These are phyloP conservation scores for Claviceps sorghi DNA, from an alignment of 2,329 filamentous ascomycete genomes.

Conservation along the genomic window DNA sequence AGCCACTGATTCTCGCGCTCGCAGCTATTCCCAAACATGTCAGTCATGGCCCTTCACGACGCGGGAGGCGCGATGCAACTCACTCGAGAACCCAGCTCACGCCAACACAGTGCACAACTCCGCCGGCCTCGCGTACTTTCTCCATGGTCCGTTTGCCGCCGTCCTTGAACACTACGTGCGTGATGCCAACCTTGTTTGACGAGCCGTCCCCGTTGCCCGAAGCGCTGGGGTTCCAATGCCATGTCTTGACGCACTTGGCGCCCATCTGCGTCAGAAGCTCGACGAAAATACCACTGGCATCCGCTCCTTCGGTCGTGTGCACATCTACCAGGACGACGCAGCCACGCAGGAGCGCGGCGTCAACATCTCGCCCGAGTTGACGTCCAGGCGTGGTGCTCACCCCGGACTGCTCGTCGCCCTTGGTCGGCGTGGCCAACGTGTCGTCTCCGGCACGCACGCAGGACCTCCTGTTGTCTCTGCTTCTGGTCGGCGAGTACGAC, in stretches of 20 bases:
- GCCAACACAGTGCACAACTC: conserved; percentile 71
- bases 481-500: conserved; percentile 39
- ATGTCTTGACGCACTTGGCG: conserved; percentile 60
- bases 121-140: conserved; percentile 58
- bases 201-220: conserved; percentile 20
- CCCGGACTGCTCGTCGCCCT: conserved; percentile 40
- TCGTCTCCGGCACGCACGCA: conserved; percentile 1
- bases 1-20: conserved; percentile 65
- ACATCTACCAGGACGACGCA: conserved; percentile 74
- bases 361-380: conserved; percentile 39
- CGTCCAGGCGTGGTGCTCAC: conserved; percentile 38
- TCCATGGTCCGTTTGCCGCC: conserved; percentile 67
- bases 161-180: conserved; percentile 83
- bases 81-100: conserved; percentile 82
- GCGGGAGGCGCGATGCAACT: conserved; percentile 37
- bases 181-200: conserved; percentile 53
- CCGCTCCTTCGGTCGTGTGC: conserved; percentile 64
- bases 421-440: conserved; percentile 20
- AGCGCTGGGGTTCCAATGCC: conserved; percentile 53
- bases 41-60: conserved; percentile 15
- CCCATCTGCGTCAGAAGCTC: conserved; percentile 71
- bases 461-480: conserved; percentile 20
- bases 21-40: conserved; percentile 30
- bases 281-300: conserved; percentile 68
- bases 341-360: conserved; percentile 45